A percentile compares a stretch with the other conserved stretches of the same genome.
phyloP scores from a whole-genome alignment of 352 stramenopile genomes.

The Globisporangium heterothallicum region DNA sequence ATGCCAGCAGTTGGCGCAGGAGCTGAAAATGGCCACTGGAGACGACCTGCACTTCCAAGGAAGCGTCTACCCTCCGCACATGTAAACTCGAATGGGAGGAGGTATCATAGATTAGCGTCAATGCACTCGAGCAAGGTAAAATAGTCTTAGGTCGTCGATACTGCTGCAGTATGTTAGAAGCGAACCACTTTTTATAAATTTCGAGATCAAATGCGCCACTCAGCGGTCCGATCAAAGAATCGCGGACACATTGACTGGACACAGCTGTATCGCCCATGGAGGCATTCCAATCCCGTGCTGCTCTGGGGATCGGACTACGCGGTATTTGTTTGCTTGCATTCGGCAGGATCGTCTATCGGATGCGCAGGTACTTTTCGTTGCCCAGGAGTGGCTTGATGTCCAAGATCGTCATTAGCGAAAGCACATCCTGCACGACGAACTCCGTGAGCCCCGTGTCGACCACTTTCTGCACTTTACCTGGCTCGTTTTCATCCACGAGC shows the following conservation, averaged over 20 bases:
- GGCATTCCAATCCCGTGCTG: no score
- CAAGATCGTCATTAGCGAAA: constrained; percentile 21
- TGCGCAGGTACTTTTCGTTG: constrained; percentile 15
- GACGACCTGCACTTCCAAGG: constrained; percentile 69
- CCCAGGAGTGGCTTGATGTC: constrained; percentile 29
- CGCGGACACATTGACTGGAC: no score
- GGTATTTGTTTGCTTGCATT: no score
- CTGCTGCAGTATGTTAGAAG: no score
- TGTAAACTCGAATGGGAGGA: background rate
- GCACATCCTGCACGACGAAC: constrained; percentile 22
- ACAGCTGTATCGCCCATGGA: no score
- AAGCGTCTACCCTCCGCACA: constrained; percentile 28
- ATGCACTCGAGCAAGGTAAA: no score
- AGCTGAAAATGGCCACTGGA: constrained; percentile 43
- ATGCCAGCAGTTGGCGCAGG: constrained; percentile 28
- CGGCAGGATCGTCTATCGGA: constrained; percentile 1
- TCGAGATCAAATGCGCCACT: no score
- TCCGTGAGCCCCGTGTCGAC: constrained; percentile 12
- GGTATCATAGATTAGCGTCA: no score
- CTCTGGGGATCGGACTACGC: no score
- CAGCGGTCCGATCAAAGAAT: no score
- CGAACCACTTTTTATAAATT: no score
- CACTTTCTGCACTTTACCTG: constrained; percentile 12
- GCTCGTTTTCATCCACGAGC: constrained; percentile 20
- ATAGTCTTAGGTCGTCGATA: no score